Base-by-base conservation (phyloP, 495 filamentous ascomycete genomes). In the Pseudoneurospora amorphoporcata region DNA sequence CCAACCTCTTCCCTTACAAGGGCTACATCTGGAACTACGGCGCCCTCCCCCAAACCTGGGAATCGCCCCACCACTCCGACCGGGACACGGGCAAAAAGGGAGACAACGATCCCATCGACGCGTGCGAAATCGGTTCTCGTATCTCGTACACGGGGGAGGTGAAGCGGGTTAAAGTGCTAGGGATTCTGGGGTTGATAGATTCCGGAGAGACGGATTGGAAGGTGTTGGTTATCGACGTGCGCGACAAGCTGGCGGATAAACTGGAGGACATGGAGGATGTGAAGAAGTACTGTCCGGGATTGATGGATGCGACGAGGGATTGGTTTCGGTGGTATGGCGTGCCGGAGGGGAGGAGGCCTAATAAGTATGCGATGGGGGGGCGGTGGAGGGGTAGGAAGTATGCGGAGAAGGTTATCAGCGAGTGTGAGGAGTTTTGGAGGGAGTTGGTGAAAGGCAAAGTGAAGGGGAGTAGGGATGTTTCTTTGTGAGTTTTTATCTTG, bases 131-230 rank as follows among this genome's bases (percentile, higher is more conserved):
- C 14, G 73, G 73, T 6, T 38, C 42, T 2, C 8, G 43, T 1
- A 32, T 77, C 0, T 71, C 69, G n/a, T 5, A 35, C 0, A 71
- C 72, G 0, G 76, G 76, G 12, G 70, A 72, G 29, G 75, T 78
- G 4, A 74, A 74, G 47, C 70, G 68, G 32, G 75, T 79, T n/a
- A 79, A 82, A 41, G 75, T 76, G 3, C 68, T 81, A 2, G 80
- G 81, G 6, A 71, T 79, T 0, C 29, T 84, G 39, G 78, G 76
- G 2, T 71, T 84, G 72, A 68, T 82, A 23, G 80, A 81, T 69
- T 71, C 76, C 40, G 77, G 75, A 68, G 76, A 81, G 70, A 82
- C 79, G 23, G 79, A 82, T 58, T 83, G 82, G 82, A 80, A 81
- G 71, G 71, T 81, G 0, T 19, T 81, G 4, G 76, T 74, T 10